phyloP scores from a whole-genome alignment of 495 filamentous ascomycete species.

The Extremus antarcticus region DNA sequence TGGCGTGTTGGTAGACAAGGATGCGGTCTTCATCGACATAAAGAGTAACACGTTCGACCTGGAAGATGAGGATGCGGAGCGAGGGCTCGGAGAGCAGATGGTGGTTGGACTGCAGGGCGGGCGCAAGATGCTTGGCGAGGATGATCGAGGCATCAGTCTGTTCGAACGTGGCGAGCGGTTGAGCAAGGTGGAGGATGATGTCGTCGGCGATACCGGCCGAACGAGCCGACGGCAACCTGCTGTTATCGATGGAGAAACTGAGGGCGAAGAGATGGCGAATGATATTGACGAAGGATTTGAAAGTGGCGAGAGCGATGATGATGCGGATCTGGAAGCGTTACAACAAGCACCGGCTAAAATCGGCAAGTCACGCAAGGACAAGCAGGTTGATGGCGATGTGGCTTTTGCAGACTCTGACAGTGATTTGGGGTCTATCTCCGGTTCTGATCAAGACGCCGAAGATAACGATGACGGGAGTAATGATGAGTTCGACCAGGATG shows the following conservation, averaged over 20 bases:
- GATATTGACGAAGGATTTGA: conserved; percentile 29
- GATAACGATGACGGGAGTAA: conserved; percentile 50
- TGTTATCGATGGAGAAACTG: conserved; percentile 45
- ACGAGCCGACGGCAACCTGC: conserved; percentile 58
- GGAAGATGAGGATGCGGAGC: conserved; percentile 53
- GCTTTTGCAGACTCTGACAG: conserved; percentile 96
- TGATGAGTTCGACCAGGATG: conserved; percentile 41
- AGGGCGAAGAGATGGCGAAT: conserved; percentile 36
- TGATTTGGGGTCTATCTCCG: conserved; percentile 83
- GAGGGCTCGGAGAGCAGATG: conserved; percentile 84
- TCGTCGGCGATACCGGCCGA: conserved; percentile 54
- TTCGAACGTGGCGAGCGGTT: conserved; percentile 69
- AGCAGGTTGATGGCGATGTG: conserved; percentile 48
- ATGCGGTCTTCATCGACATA: conserved; percentile 69
- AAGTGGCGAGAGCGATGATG: conserved; percentile 35
- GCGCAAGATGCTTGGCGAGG: conserved; percentile 69
- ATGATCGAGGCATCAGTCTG: conserved; percentile 66
- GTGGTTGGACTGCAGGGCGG: conserved; percentile 83
- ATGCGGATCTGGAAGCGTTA: conserved; percentile 30
- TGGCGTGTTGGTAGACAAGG: conserved; percentile 73
- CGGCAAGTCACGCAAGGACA: conserved; percentile 29
- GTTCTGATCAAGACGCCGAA: conserved; percentile 48
- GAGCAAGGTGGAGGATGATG: conserved; percentile 44
- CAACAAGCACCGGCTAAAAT: conserved; percentile 28
- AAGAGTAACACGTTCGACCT: conserved; percentile 69